Evolutionary conservation across 2,329 filamentous ascomycete genomes (phyloP), one percentile per base, ranked within the genome.

Genomic region (Huntiella savannae): DNA sequence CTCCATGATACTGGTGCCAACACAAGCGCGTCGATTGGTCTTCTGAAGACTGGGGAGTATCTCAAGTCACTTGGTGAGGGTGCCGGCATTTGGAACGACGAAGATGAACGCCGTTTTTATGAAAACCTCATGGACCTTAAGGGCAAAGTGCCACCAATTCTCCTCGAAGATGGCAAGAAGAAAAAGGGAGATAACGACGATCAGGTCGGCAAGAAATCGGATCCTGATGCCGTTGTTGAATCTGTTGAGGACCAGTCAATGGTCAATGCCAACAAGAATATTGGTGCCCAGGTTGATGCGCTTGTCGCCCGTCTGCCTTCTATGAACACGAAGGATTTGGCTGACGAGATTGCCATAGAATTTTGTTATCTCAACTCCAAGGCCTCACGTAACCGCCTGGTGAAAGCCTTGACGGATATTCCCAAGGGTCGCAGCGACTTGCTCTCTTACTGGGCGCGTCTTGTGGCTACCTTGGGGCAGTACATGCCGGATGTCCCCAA

Each of bases 311-410:
- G 85, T 16, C 70, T 98, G n/a, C 86, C 87, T 0, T 88, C 96
- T 51, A 67, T 98, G 45, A 88, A 83, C 34, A 88, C 75, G 56
- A 96, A 95, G 58, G 92, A 98, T 43, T 69, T 77, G 43, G 84
- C 95, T 46, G 91, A 98, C 57, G 80, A 95, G 59, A 78, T 83
- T 40, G 91, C 92, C 5, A 81, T 95, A 51, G 88, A 96, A 57
- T 98, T 98, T 58, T 96, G 91, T 63, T 98, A 95, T 57, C 69
- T 98, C 50, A 98, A 98, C 60, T 98, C 91, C 1, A 98, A 98
- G 58, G 91, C 91, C 7, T 98, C 92, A 0, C 78, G 92, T 32
- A 98, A 98, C 59, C 76, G 91, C 42, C 71, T 98, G 2, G 72
- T 96, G 58, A 96, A 95, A 61, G 83, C 86, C 28, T 67, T 98